Conservation (phyloP, 768 basidiomycete genomes). For the Serendipita indica region DNA sequence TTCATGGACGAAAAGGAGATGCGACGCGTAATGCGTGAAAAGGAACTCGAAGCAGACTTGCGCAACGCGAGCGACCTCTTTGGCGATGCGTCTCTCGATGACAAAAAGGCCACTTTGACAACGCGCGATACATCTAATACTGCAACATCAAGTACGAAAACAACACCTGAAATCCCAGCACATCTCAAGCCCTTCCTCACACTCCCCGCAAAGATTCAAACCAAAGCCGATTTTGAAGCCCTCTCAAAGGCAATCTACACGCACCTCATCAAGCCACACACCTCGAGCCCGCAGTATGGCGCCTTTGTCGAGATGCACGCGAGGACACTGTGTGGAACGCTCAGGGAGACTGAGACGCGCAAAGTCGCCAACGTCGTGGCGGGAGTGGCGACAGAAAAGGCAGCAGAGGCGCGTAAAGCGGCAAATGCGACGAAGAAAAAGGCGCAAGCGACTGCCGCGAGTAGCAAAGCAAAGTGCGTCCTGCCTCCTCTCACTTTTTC, state of each 20-base stretch:
- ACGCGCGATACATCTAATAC: slow-evolving; percentile 30
- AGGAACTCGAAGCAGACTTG: slow-evolving; percentile 77
- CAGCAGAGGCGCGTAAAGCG: slow-evolving; percentile 77
- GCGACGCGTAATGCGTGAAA: slow-evolving; percentile 59
- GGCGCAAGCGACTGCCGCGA: slow-evolving; percentile 62
- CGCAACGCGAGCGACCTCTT: slow-evolving; percentile 70
- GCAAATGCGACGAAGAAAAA: slow-evolving; percentile 82
- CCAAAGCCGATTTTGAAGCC: slow-evolving; percentile 72
- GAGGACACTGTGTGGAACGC: slow-evolving; percentile 53
- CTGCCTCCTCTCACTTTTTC: slow-evolving; percentile 5
- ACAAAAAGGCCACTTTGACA: slow-evolving; percentile 9
- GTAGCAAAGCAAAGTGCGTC: slow-evolving; percentile 52
- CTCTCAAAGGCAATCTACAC: slow-evolving; percentile 65
- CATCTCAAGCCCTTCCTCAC: slow-evolving; percentile 9
- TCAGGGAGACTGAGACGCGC: slow-evolving; percentile 83
- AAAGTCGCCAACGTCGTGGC: slow-evolving; percentile 77
- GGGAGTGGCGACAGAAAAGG: slow-evolving; percentile 87
- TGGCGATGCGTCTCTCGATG: slow-evolving; percentile 42
- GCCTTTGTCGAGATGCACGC: slow-evolving; percentile 74
- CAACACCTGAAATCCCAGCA: neutral
- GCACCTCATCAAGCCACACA: slow-evolving; percentile 60
- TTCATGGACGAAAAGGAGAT: slow-evolving; percentile 41
- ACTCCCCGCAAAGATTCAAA: slow-evolving; percentile 65
- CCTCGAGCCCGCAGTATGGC: slow-evolving; percentile 67
- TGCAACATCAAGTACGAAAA: slow-evolving; percentile 20